Base-by-base conservation (phyloP, 768 basidiomycete species). In the Lentinula boryana region DNA sequence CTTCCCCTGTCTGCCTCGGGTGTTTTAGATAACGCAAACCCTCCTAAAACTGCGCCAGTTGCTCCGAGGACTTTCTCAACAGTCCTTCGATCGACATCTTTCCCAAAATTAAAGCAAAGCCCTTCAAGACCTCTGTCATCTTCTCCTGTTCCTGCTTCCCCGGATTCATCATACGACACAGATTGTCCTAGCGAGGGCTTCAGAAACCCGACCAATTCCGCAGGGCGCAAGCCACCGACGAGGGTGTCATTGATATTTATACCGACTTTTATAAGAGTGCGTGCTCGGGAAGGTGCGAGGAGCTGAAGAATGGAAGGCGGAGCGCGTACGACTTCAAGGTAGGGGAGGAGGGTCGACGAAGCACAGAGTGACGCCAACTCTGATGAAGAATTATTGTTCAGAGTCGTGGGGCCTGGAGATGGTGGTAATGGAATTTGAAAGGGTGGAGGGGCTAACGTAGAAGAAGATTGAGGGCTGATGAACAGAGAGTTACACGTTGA, bases 41-140 rank as follows among this genome's bases (percentile, higher is more conserved):
- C 69, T 4, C 75, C 75, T 5, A 77, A 64, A 15, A 71, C 68
- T 5, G 72, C 71, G 38, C 75, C 76, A 2, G 72, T 75, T 4
- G 79, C 77, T n/a, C 73, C 73, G 38, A 82, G 58, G 8, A 79
- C 71, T 63, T 81, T 81, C 58, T 78, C 80, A 33, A 79, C 71
- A 13, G 79, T 76, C 44, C 81, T 69, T 60, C 71, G 68, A 63
- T 82, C 81, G 15, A 81, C 76, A 23, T 67, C 66, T 21, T 70
- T 67, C 1, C 73, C 69, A 62, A 82, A 81, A 6, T 68, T 64
- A 4, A 82, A 60, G 2, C 67, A 63, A 81, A 68, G 7, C 21
- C 15, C 35, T 33, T 48, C 48, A 18, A 36, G 23, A 64, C 63
- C 15, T 63, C 78, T 15, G 66, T 70, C 15, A 80, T 63, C 6